phyloP scores from a whole-genome alignment of 1,284 basidiomycete genomes.

The Amylostereum areolatum region DNA sequence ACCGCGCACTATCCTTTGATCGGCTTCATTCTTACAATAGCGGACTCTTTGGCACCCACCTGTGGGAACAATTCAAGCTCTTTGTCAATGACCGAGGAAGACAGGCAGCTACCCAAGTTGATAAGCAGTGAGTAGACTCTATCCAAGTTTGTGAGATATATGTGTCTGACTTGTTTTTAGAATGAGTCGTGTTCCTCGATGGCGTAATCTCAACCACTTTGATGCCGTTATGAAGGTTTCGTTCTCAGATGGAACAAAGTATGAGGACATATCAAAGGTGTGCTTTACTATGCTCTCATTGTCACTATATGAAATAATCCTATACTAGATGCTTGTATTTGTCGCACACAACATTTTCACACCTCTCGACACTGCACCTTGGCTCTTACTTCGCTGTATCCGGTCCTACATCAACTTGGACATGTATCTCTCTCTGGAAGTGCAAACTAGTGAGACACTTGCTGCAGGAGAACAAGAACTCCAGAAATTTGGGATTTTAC shows the following conservation, averaged over 20 bases:
- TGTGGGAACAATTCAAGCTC: slow-evolving; percentile 19
- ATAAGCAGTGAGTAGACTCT: background rate
- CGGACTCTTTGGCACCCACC: no score
- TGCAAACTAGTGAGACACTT: slow-evolving; percentile 17
- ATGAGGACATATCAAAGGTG: background rate
- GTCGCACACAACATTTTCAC: slow-evolving; percentile 8
- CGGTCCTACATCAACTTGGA: slow-evolving; percentile 12
- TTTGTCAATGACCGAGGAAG: slow-evolving; percentile 10
- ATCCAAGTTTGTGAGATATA: background rate
- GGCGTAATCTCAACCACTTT: slow-evolving; percentile 32
- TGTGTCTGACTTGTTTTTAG: slow-evolving; percentile 2
- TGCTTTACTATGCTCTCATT: background rate
- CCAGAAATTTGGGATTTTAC: slow-evolving; percentile 1
- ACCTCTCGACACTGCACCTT: background rate
- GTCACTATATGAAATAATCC: no score
- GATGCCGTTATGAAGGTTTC: slow-evolving; percentile 18
- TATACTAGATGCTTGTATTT: slow-evolving; percentile 8
- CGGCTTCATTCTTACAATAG: slow-evolving; percentile 29
- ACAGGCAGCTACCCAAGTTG: background rate
- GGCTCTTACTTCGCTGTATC: slow-evolving; percentile 14
- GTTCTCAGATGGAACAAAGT: slow-evolving; percentile 17
- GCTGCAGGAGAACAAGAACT: slow-evolving; percentile 4
- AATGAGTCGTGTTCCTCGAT: slow-evolving; percentile 22
- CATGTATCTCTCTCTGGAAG: slow-evolving; percentile 12
- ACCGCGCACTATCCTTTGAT: slow-evolving; percentile 29